phyloP scores from a whole-genome alignment of 306 rosid species.

The Gastrolobium villosum region DNA sequence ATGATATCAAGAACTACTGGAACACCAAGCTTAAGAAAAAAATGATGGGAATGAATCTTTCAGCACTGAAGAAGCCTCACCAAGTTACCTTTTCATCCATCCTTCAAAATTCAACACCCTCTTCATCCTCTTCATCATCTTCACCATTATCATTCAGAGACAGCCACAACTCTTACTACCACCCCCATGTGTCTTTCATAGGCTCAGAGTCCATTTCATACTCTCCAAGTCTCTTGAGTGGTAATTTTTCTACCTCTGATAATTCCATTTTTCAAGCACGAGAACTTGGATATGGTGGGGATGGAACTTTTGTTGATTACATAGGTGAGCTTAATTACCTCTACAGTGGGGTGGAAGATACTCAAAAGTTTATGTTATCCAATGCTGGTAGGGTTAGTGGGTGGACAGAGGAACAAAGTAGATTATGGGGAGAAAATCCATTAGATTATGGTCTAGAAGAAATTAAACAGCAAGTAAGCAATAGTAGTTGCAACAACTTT shows the following conservation, averaged over 20 bases:
- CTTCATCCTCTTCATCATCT: neutral
- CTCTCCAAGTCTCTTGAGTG: conserved; percentile 54
- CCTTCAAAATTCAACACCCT: conserved; percentile 53
- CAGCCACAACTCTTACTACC: conserved; percentile 42
- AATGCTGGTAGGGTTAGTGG: conserved; percentile 34
- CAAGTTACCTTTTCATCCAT: conserved; percentile 47
- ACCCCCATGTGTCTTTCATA: conserved; percentile 20
- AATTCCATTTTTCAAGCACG: conserved; percentile 52
- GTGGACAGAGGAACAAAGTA: conserved; percentile 43
- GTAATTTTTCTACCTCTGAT: conserved; percentile 48
- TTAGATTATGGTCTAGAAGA: conserved; percentile 75
- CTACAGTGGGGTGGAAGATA: conserved; percentile 49
- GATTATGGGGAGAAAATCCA: conserved; percentile 62
- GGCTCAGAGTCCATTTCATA: conserved; percentile 54
- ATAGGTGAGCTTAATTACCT: conserved; percentile 40
- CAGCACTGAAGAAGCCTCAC: conserved; percentile 51
- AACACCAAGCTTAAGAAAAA: conserved; percentile 97
- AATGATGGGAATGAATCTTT: conserved; percentile 52
- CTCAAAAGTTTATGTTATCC: conserved; percentile 44
- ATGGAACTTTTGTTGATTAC: conserved; percentile 43
- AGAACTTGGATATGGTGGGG: conserved; percentile 50
- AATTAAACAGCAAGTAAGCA: conserved; percentile 70
- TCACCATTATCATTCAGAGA: conserved; percentile 53
- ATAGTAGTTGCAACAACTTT: conserved; percentile 54
- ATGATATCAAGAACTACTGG: conserved; percentile 95